Base-by-base conservation (phyloP, 2,329 filamentous ascomycete species). In the Metarhizium humberi region DNA sequence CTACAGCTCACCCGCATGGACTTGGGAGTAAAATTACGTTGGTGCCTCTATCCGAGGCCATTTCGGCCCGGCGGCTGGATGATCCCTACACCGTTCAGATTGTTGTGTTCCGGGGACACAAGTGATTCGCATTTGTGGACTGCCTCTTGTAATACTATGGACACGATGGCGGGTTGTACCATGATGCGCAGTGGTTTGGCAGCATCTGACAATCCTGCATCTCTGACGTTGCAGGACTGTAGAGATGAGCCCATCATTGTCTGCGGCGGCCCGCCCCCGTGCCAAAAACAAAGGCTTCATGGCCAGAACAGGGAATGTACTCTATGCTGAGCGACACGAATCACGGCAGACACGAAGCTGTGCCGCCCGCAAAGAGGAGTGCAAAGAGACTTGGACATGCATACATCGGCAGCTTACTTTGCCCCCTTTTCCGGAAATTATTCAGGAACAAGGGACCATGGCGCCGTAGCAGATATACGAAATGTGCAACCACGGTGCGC, bases 401-500 rank as follows among this genome's bases (percentile, higher is more conserved):
- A 34, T 11, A 34, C 32, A 1, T 34, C n/a, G 48, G 20, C 16
- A 47, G 48, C 53, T 55, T 42, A 40, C n/a, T 30, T 25, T 25
- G 25, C 1, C 25, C 4, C 25, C 25, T 5, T 4, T 34, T 53
- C 32, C 29, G 47, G 30, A 38, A 48, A 47, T 42, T 47, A 45
- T 29, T 6, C 30, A 56, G 42, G 29, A 36, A 34, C n/a, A 36
- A 16, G 32, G 51, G 6, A 5, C 20, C 4, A 29, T 11, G 40
- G 5, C 14, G 32, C 20, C 25, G 48, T 50, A 38, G 49, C 52
- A 34, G 32, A 43, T 38, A 51, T 16, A 48, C 34, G 34, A 48
- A 25, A 18, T 38, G 56, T 53, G 56, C 29, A 18, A 57, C 53
- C 6, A 11, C 2, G 25, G 38, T 40, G 32, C 38, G 53, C 56